Evolutionary conservation across 2,329 filamentous ascomycete species (phyloP).

Genomic region (Fusarium neocosmosporiellum): DNA sequence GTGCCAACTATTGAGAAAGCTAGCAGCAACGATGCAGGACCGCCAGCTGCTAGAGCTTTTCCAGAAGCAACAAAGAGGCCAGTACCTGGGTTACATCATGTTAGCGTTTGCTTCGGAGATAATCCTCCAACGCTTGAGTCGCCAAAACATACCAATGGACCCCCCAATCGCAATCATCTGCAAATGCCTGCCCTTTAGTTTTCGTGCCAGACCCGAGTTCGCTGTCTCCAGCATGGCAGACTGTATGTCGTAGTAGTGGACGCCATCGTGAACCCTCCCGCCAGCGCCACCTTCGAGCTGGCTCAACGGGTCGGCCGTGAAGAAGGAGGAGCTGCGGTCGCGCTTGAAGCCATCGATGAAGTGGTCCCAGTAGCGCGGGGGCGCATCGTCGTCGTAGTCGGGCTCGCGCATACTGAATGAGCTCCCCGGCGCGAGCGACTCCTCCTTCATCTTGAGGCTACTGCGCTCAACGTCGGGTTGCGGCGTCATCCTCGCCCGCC

Average conservation of each 20-base stretch:
- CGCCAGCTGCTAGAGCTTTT: slow-evolving; percentile 74
- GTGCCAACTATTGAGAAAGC: slow-evolving; percentile 82
- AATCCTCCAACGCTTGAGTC: slow-evolving; percentile 1
- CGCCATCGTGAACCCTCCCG: slow-evolving; percentile 49
- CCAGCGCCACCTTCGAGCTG: slow-evolving; percentile 46
- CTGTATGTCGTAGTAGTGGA: slow-evolving; percentile 66
- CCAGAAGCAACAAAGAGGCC: slow-evolving; percentile 90
- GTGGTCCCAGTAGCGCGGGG: slow-evolving; percentile 52
- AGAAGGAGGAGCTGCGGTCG: slow-evolving; percentile 64
- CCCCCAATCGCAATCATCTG: slow-evolving; percentile 99
- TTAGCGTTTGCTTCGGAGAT: slow-evolving; percentile 20
- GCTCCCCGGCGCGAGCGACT: slow-evolving; percentile 62
- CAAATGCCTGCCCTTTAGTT: slow-evolving; percentile 84
- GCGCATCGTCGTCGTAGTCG: slow-evolving; percentile 53
- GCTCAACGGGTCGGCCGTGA: slow-evolving; percentile 56
- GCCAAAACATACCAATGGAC: slow-evolving; percentile 73
- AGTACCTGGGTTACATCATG: slow-evolving; percentile 63
- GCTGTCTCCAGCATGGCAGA: slow-evolving; percentile 78
- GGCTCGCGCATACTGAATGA: slow-evolving; percentile 64
- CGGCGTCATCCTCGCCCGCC: slow-evolving; percentile 54
- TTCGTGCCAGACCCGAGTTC: slow-evolving; percentile 78
- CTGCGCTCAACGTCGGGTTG: slow-evolving; percentile 65
- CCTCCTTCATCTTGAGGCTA: slow-evolving; percentile 69
- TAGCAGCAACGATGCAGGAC: slow-evolving; percentile 81
- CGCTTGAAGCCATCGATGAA: slow-evolving; percentile 73